phyloP scores from a whole-genome alignment of 2,329 filamentous ascomycete species.

The Aureobasidium melanogenum region DNA sequence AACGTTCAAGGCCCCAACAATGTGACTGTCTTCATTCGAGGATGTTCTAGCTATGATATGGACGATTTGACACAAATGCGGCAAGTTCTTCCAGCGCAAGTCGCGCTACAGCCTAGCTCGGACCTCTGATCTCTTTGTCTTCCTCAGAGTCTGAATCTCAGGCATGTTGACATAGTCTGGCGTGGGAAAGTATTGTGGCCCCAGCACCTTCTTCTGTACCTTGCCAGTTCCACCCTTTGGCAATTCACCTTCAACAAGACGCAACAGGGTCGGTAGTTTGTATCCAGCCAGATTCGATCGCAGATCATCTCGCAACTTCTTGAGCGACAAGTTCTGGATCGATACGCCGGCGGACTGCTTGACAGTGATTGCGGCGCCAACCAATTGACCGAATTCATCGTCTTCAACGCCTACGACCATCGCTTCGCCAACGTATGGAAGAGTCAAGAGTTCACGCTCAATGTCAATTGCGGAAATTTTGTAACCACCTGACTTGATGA shows the following conservation, averaged over 20 bases:
- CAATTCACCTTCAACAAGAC: conserved; percentile 36
- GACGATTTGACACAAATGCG: too few relatives aligned
- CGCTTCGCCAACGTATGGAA: conserved; percentile 42
- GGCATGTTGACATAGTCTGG: too few relatives aligned
- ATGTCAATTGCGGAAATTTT: conserved; percentile 48
- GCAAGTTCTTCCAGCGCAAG: background rate
- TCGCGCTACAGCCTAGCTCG: background rate
- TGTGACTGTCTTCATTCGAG: background rate
- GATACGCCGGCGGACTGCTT: conserved; percentile 16
- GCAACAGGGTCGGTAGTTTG: conserved; percentile 41
- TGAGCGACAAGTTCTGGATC: conserved; percentile 27
- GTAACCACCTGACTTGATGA: conserved; percentile 49
- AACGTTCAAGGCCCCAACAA: background rate
- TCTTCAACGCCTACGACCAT: conserved; percentile 46
- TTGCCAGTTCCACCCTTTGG: conserved; percentile 43
- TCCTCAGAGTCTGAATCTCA: background rate
- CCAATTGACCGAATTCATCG: conserved; percentile 46
- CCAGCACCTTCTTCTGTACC: conserved; percentile 37
- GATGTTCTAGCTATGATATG: background rate
- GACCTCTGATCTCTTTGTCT: background rate
- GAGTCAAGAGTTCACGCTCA: conserved; percentile 42
- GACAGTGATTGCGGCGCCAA: conserved; percentile 43
- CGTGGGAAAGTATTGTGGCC: too few relatives aligned
- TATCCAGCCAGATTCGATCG: conserved; percentile 37
- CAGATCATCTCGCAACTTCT: conserved; percentile 35